Evolutionary conservation across 2,329 filamentous ascomycete genomes (phyloP), one percentile per base, ranked within the genome.

Genomic region (Paracoccidioides lutzii): DNA sequence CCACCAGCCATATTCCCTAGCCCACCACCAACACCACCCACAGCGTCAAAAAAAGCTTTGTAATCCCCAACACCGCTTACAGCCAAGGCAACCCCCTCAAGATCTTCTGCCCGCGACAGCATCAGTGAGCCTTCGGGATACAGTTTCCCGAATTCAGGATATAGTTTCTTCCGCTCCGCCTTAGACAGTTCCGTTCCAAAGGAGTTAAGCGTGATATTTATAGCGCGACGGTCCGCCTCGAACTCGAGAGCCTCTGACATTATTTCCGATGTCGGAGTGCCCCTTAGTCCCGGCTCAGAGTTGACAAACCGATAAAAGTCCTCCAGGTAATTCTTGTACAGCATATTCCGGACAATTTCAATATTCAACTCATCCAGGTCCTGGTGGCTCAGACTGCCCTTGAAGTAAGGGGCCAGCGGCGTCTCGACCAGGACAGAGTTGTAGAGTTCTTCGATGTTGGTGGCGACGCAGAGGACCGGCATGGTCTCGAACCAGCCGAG

Each of bases 271-370:
- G 93, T 98, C 0, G 93, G 90, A 5, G 90, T 94, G 41, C 89
- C 88, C 41, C 81, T 79, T 74, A 97, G 86, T 44, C 95, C 91
- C 0, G 90, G 78, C 67, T 95, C 82, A 8, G 84, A 87, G 74
- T 91, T 95, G 73, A 97, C 87, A 71, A 96, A 98, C 61, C 87
- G 81, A 76, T 97, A 83, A 72, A 98, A 98, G 70, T 97, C 93
- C 71, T 98, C 93, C 6, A 98, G 81, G 70, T 98, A 98, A 78
- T 97, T 97, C 81, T 98, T 98, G 79, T 97, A 98, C 40, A 98
- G 78, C 0, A 90, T 98, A 74, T 98, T 98, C 61, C 94, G 86
- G 57, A 98, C 88, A 71, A 98, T 98, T 75, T 98, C 93, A 65
- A 98, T 98, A 76, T 98, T 98, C 66, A 98, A 79, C 77, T 98